Evolutionary conservation across 2,329 filamentous ascomycete genomes (phyloP).

Genomic region (Talaromyces piceae): DNA sequence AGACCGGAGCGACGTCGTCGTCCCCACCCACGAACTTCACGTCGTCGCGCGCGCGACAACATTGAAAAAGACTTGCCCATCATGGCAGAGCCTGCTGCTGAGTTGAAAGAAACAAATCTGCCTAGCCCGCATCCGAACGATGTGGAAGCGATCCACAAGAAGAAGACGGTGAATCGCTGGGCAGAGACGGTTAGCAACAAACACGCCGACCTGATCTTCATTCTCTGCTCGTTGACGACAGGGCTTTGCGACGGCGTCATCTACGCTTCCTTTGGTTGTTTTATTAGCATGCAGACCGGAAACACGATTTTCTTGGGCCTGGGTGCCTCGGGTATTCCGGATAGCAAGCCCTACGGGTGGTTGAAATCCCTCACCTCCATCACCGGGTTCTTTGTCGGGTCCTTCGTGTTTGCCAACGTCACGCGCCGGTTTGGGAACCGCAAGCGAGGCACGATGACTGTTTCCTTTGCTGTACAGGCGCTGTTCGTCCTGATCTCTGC

Average conservation of each 20-base stretch:
- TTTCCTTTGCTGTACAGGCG: slow-evolving; percentile 36
- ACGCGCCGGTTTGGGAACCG: slow-evolving; percentile 30
- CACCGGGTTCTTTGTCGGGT: slow-evolving; percentile 34
- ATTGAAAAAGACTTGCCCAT: not conserved
- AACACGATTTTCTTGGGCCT: slow-evolving; percentile 42
- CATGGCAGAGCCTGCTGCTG: not conserved
- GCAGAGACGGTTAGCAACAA: slow-evolving; percentile 22
- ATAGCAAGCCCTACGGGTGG: slow-evolving; percentile 35
- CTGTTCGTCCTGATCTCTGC: slow-evolving; percentile 34
- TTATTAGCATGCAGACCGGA: slow-evolving; percentile 44
- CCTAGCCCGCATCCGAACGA: not conserved
- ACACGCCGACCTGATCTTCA: slow-evolving; percentile 30
- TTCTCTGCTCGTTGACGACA: slow-evolving; percentile 34
- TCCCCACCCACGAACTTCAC: not conserved
- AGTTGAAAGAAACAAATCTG: not conserved
- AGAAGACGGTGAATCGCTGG: slow-evolving; percentile 16
- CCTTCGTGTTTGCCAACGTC: slow-evolving; percentile 31
- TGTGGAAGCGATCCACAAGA: not conserved
- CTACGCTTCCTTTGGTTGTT: slow-evolving; percentile 42
- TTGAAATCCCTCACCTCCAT: slow-evolving; percentile 40
- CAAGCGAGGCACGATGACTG: slow-evolving; percentile 29
- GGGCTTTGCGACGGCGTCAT: slow-evolving; percentile 40
- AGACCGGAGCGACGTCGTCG: not conserved
- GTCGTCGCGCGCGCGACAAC: not conserved
- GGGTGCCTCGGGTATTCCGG: slow-evolving; percentile 34